Evolutionary conservation across 176 grass and related monocot species (phyloP).

Genomic region (Oryza coarctata): DNA sequence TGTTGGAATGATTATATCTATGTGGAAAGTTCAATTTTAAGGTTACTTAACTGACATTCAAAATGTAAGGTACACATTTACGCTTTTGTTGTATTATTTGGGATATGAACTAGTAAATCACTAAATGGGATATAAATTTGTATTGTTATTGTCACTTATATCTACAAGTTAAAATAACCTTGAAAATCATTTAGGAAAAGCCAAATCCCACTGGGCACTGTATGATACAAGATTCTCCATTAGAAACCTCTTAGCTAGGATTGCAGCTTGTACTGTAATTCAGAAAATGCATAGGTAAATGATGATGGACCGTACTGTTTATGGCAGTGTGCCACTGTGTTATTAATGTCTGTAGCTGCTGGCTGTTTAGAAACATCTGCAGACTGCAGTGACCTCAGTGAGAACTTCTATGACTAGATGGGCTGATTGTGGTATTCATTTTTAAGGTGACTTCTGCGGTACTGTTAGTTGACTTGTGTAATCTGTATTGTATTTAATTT

Average conservation of each 20-base stretch:
- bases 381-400: background rate
- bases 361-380: background rate
- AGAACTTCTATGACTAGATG: background rate
- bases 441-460: background rate
- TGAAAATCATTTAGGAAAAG: background rate
- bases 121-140: background rate
- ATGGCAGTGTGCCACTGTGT: background rate
- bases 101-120: background rate
- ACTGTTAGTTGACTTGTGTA: background rate
- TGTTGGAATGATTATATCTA: background rate
- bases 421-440: background rate
- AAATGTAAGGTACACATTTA: background rate
- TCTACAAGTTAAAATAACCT: background rate
- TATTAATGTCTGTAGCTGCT: background rate
- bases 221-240: background rate
- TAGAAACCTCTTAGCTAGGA: background rate
- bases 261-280: background rate
- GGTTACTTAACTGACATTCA: background rate
- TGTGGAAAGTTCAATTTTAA: background rate
- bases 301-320: background rate
- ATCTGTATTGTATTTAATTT: background rate
- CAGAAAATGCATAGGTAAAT: background rate
- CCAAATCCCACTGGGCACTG: background rate
- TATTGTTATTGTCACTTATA: background rate
- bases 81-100: background rate